phyloP scores from a whole-genome alignment of 2,329 filamentous ascomycete species.

The Juglanconis juglandina region DNA sequence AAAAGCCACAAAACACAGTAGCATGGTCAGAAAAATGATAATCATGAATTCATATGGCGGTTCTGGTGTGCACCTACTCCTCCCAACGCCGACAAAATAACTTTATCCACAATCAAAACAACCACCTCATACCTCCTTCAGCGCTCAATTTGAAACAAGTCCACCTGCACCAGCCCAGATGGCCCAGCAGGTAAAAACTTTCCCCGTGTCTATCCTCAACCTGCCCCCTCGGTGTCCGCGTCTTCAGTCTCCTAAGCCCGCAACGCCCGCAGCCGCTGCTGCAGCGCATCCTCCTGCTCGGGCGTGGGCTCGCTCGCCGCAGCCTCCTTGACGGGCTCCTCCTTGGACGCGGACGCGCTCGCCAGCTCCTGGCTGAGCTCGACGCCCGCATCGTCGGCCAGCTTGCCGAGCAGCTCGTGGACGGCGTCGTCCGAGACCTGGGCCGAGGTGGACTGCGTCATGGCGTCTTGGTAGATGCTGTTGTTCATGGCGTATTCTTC shows the following conservation, averaged over 20 bases:
- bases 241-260: slow-evolving; percentile 38
- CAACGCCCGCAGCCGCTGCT: slow-evolving; percentile 56
- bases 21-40: background rate
- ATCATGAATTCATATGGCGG: slow-evolving; percentile 4
- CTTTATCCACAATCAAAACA: background rate
- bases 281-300: slow-evolving; percentile 74
- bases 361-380: slow-evolving; percentile 74
- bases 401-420: slow-evolving; percentile 77
- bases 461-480: slow-evolving; percentile 82
- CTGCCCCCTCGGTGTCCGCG: background rate
- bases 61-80: slow-evolving; percentile 4
- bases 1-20: background rate
- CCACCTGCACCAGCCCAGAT: no score
- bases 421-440: slow-evolving; percentile 78
- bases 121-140: background rate
- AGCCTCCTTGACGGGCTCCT: slow-evolving; percentile 52
- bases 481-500: slow-evolving; percentile 63
- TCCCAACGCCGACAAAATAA: slow-evolving; percentile 11
- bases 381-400: slow-evolving; percentile 84
- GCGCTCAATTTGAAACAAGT: background rate
- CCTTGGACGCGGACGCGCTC: slow-evolving; percentile 51
- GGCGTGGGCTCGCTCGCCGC: slow-evolving; percentile 65
- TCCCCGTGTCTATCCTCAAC: background rate
- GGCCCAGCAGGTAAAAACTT: no score
- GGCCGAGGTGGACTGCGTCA: slow-evolving; percentile 70